A percentile compares a stretch with the other conserved stretches of the same genome.
Conservation (phyloP, 2,329 filamentous ascomycete species). For the Juglanconis juglandina region DNA sequence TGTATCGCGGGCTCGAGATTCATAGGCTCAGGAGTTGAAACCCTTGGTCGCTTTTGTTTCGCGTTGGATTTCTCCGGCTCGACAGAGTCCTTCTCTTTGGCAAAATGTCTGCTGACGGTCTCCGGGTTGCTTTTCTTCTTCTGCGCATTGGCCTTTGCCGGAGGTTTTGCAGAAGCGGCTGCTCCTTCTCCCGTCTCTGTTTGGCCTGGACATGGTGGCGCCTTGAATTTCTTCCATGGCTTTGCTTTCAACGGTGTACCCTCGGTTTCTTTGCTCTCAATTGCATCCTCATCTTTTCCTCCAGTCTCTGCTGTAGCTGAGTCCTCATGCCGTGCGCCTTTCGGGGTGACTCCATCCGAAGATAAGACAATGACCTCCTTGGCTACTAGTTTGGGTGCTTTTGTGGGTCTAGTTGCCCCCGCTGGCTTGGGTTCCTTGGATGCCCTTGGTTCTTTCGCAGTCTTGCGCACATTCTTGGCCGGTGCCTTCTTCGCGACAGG, state of each 20-base stretch:
- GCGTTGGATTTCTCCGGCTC: constrained; percentile 7
- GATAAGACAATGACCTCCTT: constrained; percentile 17
- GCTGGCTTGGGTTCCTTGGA: constrained; percentile 3
- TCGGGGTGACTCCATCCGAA: constrained; percentile 11
- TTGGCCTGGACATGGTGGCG: background rate
- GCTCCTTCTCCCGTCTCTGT: background rate
- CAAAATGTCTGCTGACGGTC: constrained; percentile 34
- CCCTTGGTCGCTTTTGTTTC: constrained; percentile 24
- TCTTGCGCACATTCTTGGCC: constrained; percentile 1
- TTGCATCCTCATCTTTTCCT: background rate
- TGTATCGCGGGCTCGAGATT: constrained; percentile 47
- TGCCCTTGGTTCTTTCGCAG: background rate
- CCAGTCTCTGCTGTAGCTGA: constrained; percentile 9
- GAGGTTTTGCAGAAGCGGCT: constrained; percentile 21
- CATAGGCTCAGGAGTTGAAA: constrained; percentile 28
- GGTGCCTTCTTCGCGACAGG: background rate
- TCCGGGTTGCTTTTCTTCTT: constrained; percentile 25
- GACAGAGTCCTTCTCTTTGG: background rate
- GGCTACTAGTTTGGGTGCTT: constrained; percentile 6
- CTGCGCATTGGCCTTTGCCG: constrained; percentile 21
- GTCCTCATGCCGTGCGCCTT: constrained; percentile 1
- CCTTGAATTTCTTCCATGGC: constrained; percentile 36
- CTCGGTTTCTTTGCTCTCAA: constrained; percentile 5
- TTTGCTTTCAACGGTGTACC: constrained; percentile 25
- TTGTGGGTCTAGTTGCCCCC: background rate